A percentile compares a stretch with the other conserved stretches of the same genome.
These are phyloP conservation scores for Neurospora sp. DNA, from an alignment of 495 filamentous ascomycete genomes.

Conservation along the genomic window DNA sequence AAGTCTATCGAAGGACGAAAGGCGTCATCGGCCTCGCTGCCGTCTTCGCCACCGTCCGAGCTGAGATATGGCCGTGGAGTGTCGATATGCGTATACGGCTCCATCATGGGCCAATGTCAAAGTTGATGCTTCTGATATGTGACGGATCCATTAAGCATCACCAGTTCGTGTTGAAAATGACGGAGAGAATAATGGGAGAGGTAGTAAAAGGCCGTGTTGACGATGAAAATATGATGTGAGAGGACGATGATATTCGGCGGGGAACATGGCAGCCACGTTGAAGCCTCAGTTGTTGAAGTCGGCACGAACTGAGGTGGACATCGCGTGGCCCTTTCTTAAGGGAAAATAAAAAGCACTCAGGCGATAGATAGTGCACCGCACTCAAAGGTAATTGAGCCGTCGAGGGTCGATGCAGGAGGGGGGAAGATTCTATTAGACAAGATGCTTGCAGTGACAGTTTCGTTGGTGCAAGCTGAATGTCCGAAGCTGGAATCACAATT, in stretches of 20 bases:
- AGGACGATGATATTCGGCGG: background rate
- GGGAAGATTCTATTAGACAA: background rate
- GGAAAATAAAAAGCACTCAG: background rate
- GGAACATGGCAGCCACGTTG: background rate
- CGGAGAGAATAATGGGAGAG: background rate
- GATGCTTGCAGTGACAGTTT: background rate
- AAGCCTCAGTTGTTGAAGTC: background rate
- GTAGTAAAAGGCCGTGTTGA: background rate
- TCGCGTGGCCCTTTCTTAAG: background rate
- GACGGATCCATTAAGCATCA: background rate
- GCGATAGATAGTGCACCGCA: background rate
- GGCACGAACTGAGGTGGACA: background rate
- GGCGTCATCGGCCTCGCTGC: background rate
- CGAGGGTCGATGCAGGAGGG: background rate
- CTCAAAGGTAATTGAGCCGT: background rate
- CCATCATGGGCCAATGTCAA: background rate
- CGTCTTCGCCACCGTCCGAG: background rate
- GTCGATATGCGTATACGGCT: background rate
- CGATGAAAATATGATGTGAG: background rate
- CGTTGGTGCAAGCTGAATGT: background rate
- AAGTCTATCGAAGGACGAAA: background rate
- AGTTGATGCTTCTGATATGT: background rate
- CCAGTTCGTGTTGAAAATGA: background rate
- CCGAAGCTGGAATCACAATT: background rate
- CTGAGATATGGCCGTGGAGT: background rate